Base-by-base conservation (phyloP, 2,329 filamentous ascomycete species). In the Fusarium continuum region DNA sequence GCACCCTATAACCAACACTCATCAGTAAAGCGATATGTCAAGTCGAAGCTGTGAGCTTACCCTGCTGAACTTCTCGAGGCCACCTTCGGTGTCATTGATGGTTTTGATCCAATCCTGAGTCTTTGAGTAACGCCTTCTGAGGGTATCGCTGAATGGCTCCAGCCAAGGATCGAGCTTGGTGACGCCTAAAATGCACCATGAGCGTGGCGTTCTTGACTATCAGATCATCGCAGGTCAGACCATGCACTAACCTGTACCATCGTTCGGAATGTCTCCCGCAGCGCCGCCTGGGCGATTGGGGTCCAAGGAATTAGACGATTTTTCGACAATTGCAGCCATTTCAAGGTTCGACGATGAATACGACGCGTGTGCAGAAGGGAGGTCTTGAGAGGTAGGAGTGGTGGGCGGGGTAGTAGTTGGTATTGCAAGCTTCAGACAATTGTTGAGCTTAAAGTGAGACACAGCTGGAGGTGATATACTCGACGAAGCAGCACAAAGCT, bases 81-180 rank as follows among this genome's bases (percentile, higher is more conserved):
- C 92, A 44, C 95, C 95, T 77, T 99, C 95, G 2, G 85, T 87
- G 29, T 92, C 84, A 63, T 96, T 82, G 73, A 99, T 91, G 23
- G 80, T 89, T 74, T 91, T 87, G 72, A 97, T 91, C 95, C 94
- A 98, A 55, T 91, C 82, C 70, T 96, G 88, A 10, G 93, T 88
- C 74, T 91, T 92, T 55, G 85, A 79, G 77, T 89, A 97, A 73
- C 95, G 88, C 59, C 87, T 85, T 76, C 87, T 89, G 64, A 99
- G 82, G 26, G 88, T 81, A 51, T 90, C 91, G 71, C 88, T 85
- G 82, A 96, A 97, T 5, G 95, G 94, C 47, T 87, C 85, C 49
- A 99, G 87, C 86, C 90, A 98, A 39, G 93, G 92, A 74, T 99
- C 95, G 56, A 98, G 84, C 75, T 91, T 81, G 65, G 96, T 78